Evolutionary conservation across 306 rosid species (phyloP).

Genomic region (Erythrophleum fordii): DNA sequence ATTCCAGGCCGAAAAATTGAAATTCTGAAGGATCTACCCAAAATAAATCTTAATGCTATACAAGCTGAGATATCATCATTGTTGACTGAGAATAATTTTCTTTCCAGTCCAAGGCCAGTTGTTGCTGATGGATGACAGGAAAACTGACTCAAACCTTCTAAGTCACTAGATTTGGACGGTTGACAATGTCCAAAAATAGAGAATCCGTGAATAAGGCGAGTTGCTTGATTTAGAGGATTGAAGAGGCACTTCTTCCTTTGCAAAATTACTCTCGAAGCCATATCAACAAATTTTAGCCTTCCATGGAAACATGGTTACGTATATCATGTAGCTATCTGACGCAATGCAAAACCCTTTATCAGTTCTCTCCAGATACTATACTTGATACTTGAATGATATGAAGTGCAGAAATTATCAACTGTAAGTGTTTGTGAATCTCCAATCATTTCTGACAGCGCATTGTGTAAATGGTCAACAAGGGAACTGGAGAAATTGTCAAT

Average conservation of each 20-base stretch:
- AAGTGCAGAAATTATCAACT: constrained; percentile 35
- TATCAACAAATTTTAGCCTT: constrained; percentile 38
- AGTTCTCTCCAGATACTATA: neutral
- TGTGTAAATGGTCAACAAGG: neutral
- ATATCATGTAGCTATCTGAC: constrained; percentile 2
- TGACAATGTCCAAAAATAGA: constrained; percentile 38
- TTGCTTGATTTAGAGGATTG: constrained; percentile 9
- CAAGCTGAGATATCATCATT: constrained; percentile 31
- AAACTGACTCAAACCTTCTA: constrained; percentile 34
- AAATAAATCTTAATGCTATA: constrained; percentile 15
- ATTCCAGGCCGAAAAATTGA: constrained; percentile 31
- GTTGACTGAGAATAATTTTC: neutral
- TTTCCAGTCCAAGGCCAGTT: constrained; percentile 30
- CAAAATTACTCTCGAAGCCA: constrained; percentile 69
- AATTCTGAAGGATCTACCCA: constrained; percentile 22
- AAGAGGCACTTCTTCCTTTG: constrained; percentile 50
- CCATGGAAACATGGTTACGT: neutral
- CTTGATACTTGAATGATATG: neutral
- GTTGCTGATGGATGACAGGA: constrained; percentile 31
- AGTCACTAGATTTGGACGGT: constrained; percentile 16
- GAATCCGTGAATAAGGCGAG: constrained; percentile 45
- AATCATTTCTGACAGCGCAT: neutral
- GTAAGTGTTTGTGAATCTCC: constrained; percentile 22
- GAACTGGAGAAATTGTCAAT: neutral
- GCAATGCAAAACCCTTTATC: neutral